Evolutionary conservation across 352 stramenopile genomes (phyloP), one percentile per base, ranked within the genome.

Genomic region (Phytophthora brassicae): DNA sequence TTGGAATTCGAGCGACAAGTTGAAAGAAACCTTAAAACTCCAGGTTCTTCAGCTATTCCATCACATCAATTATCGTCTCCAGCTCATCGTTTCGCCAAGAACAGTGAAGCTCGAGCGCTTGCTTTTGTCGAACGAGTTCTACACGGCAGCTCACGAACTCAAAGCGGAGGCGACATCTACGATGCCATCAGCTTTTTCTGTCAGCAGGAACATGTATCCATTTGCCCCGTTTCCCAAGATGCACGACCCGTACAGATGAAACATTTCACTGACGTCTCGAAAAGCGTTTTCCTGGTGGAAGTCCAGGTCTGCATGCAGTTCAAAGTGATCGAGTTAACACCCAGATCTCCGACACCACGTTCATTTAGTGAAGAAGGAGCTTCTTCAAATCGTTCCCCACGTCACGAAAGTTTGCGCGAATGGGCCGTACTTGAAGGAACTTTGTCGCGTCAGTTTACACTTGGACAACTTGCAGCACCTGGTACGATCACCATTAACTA

Each of bases 141-240:
- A 24, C 70, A 84, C 36, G 80, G 79, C 14, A 89, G 80, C 43
- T 84, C 79, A 16, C 70, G 84, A 43, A 93, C 84, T 24, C 79
- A 91, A 68, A 93, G 75, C 22, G 81, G 84, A 12, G 81, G 84
- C 3, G 84, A 93, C 52, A 91, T 93, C 57, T 93, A 91, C 66
- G 81, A 93, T 50, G 74, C 81, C 36, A 90, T 91, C 65, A 84
- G 76, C 36, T 86, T 88, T 46, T 77, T 90, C 52, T 90, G 81
- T 42, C 70, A 81, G 42, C 78, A 91, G 31, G 57, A 72, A 1
- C 70, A 77, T 17, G 52, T 90, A 5, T 81, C 78, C 20, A 84
- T 90, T 43, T 90, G 84, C 23, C 81, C 84, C 2, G 66, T 89
- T 12, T 92, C 81, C 0, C 81, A 89, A 12, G 79, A 88, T 19